phyloP scores from a whole-genome alignment of 768 basidiomycete species.

The Candolleomyces efflorescens region DNA sequence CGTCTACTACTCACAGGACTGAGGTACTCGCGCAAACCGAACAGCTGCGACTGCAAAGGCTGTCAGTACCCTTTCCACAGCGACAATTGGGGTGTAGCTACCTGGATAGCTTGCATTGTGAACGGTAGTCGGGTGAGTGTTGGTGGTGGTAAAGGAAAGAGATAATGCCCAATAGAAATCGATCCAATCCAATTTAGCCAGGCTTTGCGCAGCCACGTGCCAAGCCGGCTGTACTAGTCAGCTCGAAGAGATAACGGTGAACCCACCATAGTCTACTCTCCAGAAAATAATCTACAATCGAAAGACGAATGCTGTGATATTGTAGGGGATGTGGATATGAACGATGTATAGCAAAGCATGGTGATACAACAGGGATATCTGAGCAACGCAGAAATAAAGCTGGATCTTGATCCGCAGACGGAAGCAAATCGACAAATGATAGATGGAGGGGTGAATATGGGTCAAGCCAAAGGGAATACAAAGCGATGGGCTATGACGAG shows the following conservation, averaged over 20 bases:
- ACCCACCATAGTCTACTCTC: too few relatives aligned
- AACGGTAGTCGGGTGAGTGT: conserved; percentile 10
- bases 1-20: conserved; percentile 58
- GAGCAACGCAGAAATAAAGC: background rate
- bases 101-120: conserved; percentile 41
- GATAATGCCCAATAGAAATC: conserved; percentile 20
- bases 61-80: background rate
- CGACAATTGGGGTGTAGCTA: conserved; percentile 10
- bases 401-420: conserved; percentile 1
- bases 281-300: too few relatives aligned
- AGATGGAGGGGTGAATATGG: background rate
- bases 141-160: conserved; percentile 15
- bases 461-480: background rate
- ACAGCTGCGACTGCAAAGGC: conserved; percentile 73
- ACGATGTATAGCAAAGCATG: background rate
- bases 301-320: background rate
- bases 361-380: conserved; percentile 4
- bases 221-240: too few relatives aligned
- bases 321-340: background rate
- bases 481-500: background rate
- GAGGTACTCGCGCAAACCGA: conserved; percentile 92
- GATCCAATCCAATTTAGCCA: conserved; percentile 19
- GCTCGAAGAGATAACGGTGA: background rate
- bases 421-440: background rate
- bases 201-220: conserved; percentile 5